A percentile compares a stretch with the other conserved stretches of the same genome.
Evolutionary conservation across 306 rosid species (phyloP).

Genomic region (Lathyrus tuberosus): DNA sequence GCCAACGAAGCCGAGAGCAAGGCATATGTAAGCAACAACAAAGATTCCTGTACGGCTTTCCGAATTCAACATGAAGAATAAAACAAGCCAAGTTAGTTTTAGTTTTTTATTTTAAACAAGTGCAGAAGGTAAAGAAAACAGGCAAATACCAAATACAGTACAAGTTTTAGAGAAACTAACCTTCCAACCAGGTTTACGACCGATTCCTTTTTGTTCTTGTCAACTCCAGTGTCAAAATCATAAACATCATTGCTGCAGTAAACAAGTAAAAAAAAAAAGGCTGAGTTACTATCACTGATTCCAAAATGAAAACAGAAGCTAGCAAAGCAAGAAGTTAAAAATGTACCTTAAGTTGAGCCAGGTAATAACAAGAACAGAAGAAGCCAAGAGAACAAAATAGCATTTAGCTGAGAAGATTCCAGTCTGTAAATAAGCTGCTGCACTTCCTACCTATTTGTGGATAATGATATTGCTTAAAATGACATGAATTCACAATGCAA

Average conservation of each 20-base stretch:
- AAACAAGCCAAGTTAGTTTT: constrained; percentile 29
- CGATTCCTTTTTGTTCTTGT: constrained; percentile 78
- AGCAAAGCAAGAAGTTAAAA: no score
- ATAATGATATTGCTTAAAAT: constrained; percentile 16
- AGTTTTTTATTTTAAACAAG: neutral
- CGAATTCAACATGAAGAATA: constrained; percentile 42
- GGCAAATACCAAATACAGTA: neutral
- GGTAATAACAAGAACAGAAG: constrained; percentile 79
- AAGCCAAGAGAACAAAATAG: constrained; percentile 63
- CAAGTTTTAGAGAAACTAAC: constrained; percentile 51
- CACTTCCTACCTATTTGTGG: constrained; percentile 72
- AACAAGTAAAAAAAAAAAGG: neutral
- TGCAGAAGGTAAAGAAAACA: constrained; percentile 8
- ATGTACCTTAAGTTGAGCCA: constrained; percentile 85
- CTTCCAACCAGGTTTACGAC: constrained; percentile 79
- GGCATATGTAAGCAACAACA: constrained; percentile 61
- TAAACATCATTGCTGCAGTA: constrained; percentile 80
- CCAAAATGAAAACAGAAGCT: no score
- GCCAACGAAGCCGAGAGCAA: constrained; percentile 76
- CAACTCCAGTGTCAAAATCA: constrained; percentile 93
- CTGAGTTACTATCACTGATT: no score
- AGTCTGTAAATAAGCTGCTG: constrained; percentile 75
- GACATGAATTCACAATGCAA: constrained; percentile 6
- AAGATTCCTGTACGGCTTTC: constrained; percentile 76
- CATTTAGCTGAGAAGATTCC: constrained; percentile 64